A percentile compares a stretch with the other conserved stretches of the same genome.
These are phyloP conservation scores for Phialophora expanda DNA, from an alignment of 2,329 filamentous ascomycete genomes.

Conservation along the genomic window DNA sequence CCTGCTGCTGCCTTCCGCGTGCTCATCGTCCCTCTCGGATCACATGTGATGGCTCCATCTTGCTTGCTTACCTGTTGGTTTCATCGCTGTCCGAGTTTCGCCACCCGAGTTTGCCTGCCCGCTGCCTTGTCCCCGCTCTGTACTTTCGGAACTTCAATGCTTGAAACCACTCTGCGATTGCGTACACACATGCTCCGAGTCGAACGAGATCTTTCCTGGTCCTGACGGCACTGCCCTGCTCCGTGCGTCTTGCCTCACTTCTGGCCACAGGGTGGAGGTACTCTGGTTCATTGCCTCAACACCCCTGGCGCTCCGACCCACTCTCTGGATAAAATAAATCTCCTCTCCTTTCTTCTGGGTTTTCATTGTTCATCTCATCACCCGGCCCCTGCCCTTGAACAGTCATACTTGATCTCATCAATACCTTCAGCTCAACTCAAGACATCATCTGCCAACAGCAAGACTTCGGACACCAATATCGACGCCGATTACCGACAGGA, in stretches of 20 bases:
- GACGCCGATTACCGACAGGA: background rate
- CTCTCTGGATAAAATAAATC: background rate
- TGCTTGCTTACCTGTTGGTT: constrained; percentile 2
- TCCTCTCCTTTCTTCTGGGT: background rate
- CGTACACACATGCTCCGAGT: background rate
- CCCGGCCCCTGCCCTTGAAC: background rate
- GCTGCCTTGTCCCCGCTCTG: constrained; percentile 2
- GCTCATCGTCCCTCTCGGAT: background rate
- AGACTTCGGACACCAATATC: background rate
- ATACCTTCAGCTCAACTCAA: background rate
- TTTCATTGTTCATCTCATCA: background rate
- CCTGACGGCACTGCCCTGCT: background rate
- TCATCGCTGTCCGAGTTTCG: background rate
- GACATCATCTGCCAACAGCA: background rate
- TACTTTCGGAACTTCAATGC: background rate
- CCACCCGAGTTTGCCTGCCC: constrained; percentile 10
- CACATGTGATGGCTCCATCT: background rate
- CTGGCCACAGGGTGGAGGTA: background rate
- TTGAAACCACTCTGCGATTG: background rate
- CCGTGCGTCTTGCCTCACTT: background rate
- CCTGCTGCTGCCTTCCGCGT: constrained; percentile 7
- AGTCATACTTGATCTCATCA: background rate
- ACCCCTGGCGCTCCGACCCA: background rate
- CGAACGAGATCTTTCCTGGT: background rate
- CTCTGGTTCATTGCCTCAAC: background rate